Evolutionary conservation across 192 early-diverging fungal genomes (phyloP).

Genomic region (Coemansia sp.): DNA sequence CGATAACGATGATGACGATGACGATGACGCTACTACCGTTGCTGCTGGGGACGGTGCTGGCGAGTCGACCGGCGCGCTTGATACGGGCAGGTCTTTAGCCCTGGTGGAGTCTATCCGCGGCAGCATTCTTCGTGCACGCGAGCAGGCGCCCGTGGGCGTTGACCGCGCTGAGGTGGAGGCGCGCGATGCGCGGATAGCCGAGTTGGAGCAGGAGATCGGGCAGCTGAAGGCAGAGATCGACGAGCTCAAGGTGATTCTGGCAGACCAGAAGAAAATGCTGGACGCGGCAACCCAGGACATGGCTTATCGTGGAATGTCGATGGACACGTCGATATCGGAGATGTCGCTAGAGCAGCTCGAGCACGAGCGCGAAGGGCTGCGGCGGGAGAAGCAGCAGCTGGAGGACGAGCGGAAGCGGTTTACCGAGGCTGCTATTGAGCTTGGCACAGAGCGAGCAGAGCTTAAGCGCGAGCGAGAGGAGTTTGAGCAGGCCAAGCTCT

Average conservation of each 20-base stretch:
- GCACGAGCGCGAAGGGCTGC: constrained; percentile 45
- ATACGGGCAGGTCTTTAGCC: constrained; percentile 32
- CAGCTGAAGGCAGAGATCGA: constrained; percentile 24
- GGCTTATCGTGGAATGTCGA: constrained; percentile 1
- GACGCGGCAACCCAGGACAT: constrained; percentile 18
- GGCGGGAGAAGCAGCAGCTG: constrained; percentile 55
- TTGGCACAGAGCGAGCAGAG: constrained; percentile 64
- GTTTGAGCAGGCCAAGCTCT: constrained; percentile 18
- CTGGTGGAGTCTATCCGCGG: constrained; percentile 32
- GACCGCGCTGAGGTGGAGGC: constrained; percentile 39
- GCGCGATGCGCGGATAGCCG: constrained; percentile 54
- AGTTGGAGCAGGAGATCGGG: constrained; percentile 36
- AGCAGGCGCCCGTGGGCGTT: constrained; percentile 10
- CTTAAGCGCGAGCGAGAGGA: constrained; percentile 38
- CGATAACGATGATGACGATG: too few species aligned
- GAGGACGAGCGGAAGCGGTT: constrained; percentile 64
- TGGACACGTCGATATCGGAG: constrained; percentile 52
- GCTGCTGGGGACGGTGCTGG: background rate
- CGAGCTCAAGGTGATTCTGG: constrained; percentile 30
- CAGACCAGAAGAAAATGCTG: constrained; percentile 38
- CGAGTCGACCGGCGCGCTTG: constrained; percentile 7
- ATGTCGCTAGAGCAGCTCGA: constrained; percentile 48
- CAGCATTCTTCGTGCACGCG: background rate
- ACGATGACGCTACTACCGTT: too few species aligned
- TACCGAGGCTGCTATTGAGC: constrained; percentile 66